Evolutionary conservation across 176 grass and related monocot genomes (phyloP).

Genomic region (Phoenix dactylifera): DNA sequence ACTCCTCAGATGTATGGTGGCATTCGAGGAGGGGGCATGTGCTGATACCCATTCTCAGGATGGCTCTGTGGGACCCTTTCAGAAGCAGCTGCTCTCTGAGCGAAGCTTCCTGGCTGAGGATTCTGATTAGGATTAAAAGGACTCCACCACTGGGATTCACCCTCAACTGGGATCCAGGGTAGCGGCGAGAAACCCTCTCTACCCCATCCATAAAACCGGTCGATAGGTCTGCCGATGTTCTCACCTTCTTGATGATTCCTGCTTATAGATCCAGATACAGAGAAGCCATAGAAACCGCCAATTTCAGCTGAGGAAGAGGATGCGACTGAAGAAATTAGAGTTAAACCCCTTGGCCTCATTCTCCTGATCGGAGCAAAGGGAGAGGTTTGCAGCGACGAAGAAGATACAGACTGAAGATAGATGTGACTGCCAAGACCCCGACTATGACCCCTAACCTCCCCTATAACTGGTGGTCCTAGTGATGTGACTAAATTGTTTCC

Average conservation of each 20-base stretch:
- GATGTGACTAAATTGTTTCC: slow-evolving; percentile 49
- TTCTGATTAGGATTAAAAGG: slow-evolving; percentile 61
- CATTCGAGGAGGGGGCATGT: slow-evolving; percentile 33
- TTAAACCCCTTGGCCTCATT: slow-evolving; percentile 62
- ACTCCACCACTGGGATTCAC: slow-evolving; percentile 64
- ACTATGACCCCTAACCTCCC: slow-evolving; percentile 52
- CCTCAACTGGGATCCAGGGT: slow-evolving; percentile 20
- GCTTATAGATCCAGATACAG: slow-evolving; percentile 31
- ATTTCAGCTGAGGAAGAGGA: slow-evolving; percentile 46
- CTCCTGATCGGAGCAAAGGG: slow-evolving; percentile 49
- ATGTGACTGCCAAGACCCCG: slow-evolving; percentile 41
- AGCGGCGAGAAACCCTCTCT: slow-evolving; percentile 29
- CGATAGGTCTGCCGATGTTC: slow-evolving; percentile 31
- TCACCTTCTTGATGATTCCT: slow-evolving; percentile 43
- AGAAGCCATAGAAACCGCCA: slow-evolving; percentile 47
- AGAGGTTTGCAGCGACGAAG: slow-evolving; percentile 32
- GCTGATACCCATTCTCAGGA: slow-evolving; percentile 47
- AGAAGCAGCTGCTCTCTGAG: slow-evolving; percentile 29
- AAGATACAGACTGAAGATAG: slow-evolving; percentile 50
- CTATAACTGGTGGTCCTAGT: slow-evolving; percentile 43
- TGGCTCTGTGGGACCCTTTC: slow-evolving; percentile 35
- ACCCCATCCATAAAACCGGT: slow-evolving; percentile 44
- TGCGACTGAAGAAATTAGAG: slow-evolving; percentile 59
- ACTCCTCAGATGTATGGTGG: slow-evolving; percentile 39
- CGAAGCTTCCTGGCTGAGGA: slow-evolving; percentile 42